Base-by-base conservation (phyloP, 106 monocot genomes). In the Dioscorea dumetorum region DNA sequence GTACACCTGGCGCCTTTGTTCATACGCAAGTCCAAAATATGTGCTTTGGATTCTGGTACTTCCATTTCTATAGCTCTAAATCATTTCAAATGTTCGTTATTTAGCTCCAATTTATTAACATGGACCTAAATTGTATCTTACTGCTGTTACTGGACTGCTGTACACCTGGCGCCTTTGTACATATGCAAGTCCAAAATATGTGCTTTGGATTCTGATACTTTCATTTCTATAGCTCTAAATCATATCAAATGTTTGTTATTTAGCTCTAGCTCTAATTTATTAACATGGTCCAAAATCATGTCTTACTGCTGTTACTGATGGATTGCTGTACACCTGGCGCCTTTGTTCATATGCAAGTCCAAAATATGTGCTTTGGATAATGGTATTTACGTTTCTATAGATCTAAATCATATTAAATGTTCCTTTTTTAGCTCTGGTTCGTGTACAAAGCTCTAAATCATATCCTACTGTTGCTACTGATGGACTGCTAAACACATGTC, bases 21-120 rank as follows among this genome's bases (percentile, higher is more conserved):
- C 99, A 67, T 99, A 99, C 80, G 90, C 99, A 67, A 99, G 99
- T 73, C 99, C 99, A 66, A 99, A 93, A 89, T 99, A 99, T 90
- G 83, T 90, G 15, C 64, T 93, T 17, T 99, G 99, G 99, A 99
- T 99, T 67, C 77, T 99, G 99, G 99, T 99, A 90, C 16, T 28
- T 28, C 3, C 28, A 28, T 28, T 28, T 28, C 28, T 28, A 28
- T 28, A 28, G 28, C 28, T 28, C 3, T 28, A 28, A n/a, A 28
- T 28, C 28, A 28, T 28, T 1, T 28, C 28, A 1, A 28, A 28
- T 28, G 28, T 28, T 28, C 28, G 28, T 28, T 28, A 28, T 28
- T 28, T 28, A 28, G 28, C n/a, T n/a, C n/a, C n/a, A n/a, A n/a
- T n/a, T n/a, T n/a, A n/a, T n/a, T n/a, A n/a, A n/a, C n/a, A n/a